Evolutionary conservation across 108 stramenopile genomes (phyloP).

Genomic region (Schizochytrium sp.): DNA sequence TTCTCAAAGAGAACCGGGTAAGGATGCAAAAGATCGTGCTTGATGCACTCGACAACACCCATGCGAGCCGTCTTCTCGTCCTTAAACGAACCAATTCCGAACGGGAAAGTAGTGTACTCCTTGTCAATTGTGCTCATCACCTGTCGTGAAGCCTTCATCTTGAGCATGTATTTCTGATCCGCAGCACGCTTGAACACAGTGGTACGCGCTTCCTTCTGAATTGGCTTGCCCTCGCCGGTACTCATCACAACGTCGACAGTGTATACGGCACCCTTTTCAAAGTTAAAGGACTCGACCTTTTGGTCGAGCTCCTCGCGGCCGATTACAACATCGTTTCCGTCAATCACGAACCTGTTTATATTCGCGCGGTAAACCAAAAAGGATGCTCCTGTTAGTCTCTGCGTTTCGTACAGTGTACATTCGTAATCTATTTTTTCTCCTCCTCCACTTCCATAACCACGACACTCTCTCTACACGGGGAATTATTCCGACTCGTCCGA

Average conservation of each 20-base stretch:
- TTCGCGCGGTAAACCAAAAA: neutral
- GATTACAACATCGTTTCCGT: slow-evolving; percentile 70
- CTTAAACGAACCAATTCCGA: slow-evolving; percentile 83
- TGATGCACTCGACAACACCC: slow-evolving; percentile 84
- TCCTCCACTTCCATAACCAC: too few species aligned
- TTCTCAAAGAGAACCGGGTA: slow-evolving; percentile 87
- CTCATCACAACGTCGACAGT: slow-evolving; percentile 91
- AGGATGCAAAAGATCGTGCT: slow-evolving; percentile 78
- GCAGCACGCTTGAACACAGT: slow-evolving; percentile 96
- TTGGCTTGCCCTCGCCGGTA: slow-evolving; percentile 93
- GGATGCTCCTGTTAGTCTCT: too few species aligned
- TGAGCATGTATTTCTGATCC: slow-evolving; percentile 82
- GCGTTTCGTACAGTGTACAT: too few species aligned
- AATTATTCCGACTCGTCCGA: neutral
- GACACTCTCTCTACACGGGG: too few species aligned
- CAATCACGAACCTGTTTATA: slow-evolving; percentile 64
- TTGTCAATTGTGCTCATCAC: slow-evolving; percentile 78
- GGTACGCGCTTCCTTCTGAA: slow-evolving; percentile 68
- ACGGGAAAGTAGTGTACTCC: slow-evolving; percentile 92
- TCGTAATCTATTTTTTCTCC: too few species aligned
- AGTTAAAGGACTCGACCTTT: slow-evolving; percentile 35
- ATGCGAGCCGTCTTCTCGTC: slow-evolving; percentile 84
- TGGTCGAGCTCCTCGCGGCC: slow-evolving; percentile 24
- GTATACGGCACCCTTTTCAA: slow-evolving; percentile 79
- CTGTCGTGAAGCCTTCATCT: slow-evolving; percentile 82